Evolutionary conservation across 2,329 filamentous ascomycete genomes (phyloP).

Genomic region (Colletotrichum filicis): DNA sequence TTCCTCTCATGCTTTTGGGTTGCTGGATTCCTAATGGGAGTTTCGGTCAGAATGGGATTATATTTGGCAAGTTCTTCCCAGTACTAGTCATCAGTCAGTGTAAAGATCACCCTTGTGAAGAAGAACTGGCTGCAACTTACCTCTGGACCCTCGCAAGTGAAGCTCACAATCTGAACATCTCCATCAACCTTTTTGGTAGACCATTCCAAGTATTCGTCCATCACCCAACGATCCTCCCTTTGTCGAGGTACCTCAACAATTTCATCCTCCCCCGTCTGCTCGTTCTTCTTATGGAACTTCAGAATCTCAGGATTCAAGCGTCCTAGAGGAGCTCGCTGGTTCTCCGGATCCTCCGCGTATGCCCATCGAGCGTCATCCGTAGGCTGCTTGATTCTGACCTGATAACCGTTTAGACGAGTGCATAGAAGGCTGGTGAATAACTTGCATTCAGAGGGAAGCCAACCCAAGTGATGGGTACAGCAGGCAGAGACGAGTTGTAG

Average conservation of each 20-base stretch:
- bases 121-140: background rate
- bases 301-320: background rate
- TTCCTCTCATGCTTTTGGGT: background rate
- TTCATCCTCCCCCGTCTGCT: background rate
- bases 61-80: background rate
- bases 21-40: background rate
- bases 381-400: background rate
- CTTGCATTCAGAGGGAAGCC: constrained; percentile 3
- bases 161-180: background rate
- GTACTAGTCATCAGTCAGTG: background rate
- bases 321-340: background rate
- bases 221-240: background rate
- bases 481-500: background rate
- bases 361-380: background rate
- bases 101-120: background rate
- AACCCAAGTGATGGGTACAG: constrained; percentile 1
- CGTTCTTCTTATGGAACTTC: background rate
- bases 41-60: background rate
- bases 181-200: background rate
- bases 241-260: background rate
- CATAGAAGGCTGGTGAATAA: background rate
- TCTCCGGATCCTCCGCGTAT: background rate
- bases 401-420: background rate
- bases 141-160: constrained; percentile 5
- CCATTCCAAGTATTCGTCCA: constrained; percentile 4